Evolutionary conservation across 805 yeast genomes (phyloP).

Genomic region (Metschnikowia continentalis): DNA sequence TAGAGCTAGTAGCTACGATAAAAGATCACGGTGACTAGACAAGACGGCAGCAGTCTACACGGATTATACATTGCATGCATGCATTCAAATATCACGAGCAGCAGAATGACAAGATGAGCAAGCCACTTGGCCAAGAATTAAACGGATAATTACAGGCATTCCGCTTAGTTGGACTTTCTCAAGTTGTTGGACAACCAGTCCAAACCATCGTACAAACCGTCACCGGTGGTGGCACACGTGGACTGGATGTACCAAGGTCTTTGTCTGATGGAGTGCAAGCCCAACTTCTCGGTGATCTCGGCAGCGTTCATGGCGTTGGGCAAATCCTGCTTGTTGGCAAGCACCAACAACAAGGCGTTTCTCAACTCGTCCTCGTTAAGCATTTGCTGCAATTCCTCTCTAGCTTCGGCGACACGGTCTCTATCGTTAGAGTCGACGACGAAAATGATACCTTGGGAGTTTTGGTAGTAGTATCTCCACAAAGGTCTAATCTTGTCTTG

Average conservation of each 20-base stretch:
- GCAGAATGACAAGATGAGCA: conserved; percentile 4
- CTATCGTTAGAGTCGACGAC: conserved; percentile 98
- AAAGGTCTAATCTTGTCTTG: conserved; percentile 98
- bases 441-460: conserved; percentile 96
- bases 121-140: conserved; percentile 3
- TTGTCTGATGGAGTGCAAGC: conserved; percentile 94
- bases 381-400: conserved; percentile 98
- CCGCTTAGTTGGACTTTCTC: conserved; percentile 18
- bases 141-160: background rate
- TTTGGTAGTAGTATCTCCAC: conserved; percentile 99
- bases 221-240: conserved; percentile 98
- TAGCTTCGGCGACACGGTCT: conserved; percentile 95
- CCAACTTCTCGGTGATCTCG: conserved; percentile 94
- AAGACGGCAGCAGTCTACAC: background rate
- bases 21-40: background rate
- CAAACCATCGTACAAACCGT: conserved; percentile 53
- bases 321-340: conserved; percentile 98
- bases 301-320: conserved; percentile 99
- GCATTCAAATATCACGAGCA: conserved; percentile 6
- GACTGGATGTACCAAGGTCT: conserved; percentile 99
- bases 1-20: too few relatives aligned
- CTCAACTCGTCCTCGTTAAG: conserved; percentile 97
- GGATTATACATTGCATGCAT: conserved; percentile 6
- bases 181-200: conserved; percentile 25
- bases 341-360: conserved; percentile 90